Percentiles rank a stretch among this genome's conserved stretches.
Evolutionary conservation across 1,139 yeast genomes (phyloP).

Genomic region (Taphrina communis): DNA sequence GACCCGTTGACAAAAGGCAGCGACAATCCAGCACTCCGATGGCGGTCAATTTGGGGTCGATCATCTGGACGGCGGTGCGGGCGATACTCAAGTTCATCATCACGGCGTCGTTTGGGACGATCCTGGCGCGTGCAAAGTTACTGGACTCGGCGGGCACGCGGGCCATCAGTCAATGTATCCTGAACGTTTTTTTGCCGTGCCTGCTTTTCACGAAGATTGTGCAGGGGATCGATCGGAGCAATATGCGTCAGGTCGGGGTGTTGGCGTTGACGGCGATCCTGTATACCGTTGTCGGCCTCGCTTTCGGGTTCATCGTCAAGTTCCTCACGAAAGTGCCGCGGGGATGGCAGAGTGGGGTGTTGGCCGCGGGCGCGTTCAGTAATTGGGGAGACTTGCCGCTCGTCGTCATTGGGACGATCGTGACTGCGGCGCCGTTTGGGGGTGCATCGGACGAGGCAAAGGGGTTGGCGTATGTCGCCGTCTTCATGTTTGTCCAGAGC

Average conservation of each 20-base stretch:
- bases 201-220: slow-evolving; percentile 79
- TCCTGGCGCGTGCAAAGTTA: slow-evolving; percentile 28
- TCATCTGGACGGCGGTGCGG: slow-evolving; percentile 39
- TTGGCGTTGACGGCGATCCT: slow-evolving; percentile 69
- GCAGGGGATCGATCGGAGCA: slow-evolving; percentile 68
- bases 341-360: slow-evolving; percentile 77
- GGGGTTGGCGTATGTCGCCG: slow-evolving; percentile 86
- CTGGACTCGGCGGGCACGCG: slow-evolving; percentile 35
- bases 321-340: slow-evolving; percentile 62
- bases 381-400: slow-evolving; percentile 79
- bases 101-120: slow-evolving; percentile 29
- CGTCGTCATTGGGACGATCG: slow-evolving; percentile 82
- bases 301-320: slow-evolving; percentile 50
- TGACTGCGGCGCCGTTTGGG: slow-evolving; percentile 67
- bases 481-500: slow-evolving; percentile 74
- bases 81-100: slow-evolving; percentile 35
- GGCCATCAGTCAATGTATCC: slow-evolving; percentile 34
- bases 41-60: slow-evolving; percentile 30
- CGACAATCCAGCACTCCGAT: not conserved
- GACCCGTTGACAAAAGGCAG: too few relatives aligned
- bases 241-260: slow-evolving; percentile 77
- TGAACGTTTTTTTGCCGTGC: slow-evolving; percentile 73
- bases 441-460: slow-evolving; percentile 61
- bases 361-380: slow-evolving; percentile 72
- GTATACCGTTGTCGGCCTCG: slow-evolving; percentile 50